Conservation (phyloP, 1,139 yeast species). For the Yamadazyma blattariae region DNA sequence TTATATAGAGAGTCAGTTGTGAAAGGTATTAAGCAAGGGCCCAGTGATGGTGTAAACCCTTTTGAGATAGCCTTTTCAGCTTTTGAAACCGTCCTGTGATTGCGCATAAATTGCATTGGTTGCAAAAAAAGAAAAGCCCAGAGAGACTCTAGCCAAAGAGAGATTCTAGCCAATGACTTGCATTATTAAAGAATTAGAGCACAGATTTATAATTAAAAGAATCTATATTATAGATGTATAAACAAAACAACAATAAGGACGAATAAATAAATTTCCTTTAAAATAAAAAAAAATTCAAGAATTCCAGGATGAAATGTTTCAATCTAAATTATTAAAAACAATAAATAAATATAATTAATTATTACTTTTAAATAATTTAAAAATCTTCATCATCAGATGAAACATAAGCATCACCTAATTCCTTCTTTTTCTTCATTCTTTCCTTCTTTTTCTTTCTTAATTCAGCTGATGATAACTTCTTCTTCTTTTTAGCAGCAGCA, state of each 20-base stretch:
- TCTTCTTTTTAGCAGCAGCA: conserved; percentile 93
- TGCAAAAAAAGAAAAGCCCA: no score
- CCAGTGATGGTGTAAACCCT: no score
- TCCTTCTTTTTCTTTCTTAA: conserved; percentile 99
- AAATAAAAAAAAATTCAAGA: conserved; percentile 7
- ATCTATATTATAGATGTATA: conserved; percentile 18
- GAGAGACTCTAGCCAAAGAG: no score
- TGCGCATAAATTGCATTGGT: no score
- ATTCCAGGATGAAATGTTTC: conserved; percentile 1
- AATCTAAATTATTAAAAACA: not conserved
- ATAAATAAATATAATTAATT: not conserved
- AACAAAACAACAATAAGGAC: conserved; percentile 16
- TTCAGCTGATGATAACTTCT: conserved; percentile 97
- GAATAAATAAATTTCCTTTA: conserved; percentile 9
- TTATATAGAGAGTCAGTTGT: no score
- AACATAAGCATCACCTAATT: conserved; percentile 97
- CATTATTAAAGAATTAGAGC: no score
- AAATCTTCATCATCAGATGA: conserved; percentile 82
- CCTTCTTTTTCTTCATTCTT: conserved; percentile 99
- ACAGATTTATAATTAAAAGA: conserved; percentile 4
- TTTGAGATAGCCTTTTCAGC: no score
- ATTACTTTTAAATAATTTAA: conserved; percentile 20
- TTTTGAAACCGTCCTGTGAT: no score
- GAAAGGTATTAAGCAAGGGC: no score
- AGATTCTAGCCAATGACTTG: no score